Evolutionary conservation across 2,329 filamentous ascomycete genomes (phyloP), one percentile per base, ranked within the genome.

Genomic region (Zymoseptoria brevis): DNA sequence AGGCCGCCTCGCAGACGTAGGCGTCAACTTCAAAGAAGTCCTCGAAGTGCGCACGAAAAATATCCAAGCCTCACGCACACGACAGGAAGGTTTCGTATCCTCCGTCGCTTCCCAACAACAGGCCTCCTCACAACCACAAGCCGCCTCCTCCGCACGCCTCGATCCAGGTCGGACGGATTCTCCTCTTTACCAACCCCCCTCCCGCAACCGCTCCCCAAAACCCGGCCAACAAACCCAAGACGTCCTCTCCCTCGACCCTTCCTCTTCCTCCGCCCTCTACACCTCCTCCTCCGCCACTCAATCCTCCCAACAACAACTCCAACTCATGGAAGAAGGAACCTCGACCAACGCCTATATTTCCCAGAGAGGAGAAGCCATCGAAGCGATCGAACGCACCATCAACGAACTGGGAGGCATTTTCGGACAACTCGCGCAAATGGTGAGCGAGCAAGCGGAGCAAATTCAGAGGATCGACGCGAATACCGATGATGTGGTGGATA

Each of bases 391-490:
- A 74, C 87, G 89, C 67, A 99, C 94, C 1, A 99, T 99, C 67
- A 86, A 84, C 63, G 94, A 99, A 73, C 80, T 99, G 1, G 94
- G 94, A 26, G 81, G 87, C 13, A 96, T 96, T 62, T 97, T 97
- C 73, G 90, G 91, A 8, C 93, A 99, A 75, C 79, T 99, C 54
- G 93, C 94, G 41, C 87, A 90, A 66, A 97, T 99, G 94, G 94
- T 99, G 29, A 90, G 88, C 57, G 93, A 99, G 74, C 94, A 99
- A 76, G 90, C 89, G 62, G 94, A 96, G 75, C 96, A 96, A 88
- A 96, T 99, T 65, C 90, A 97, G 75, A 83, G 93, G 54, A 96
- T 96, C 71, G 93, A 97, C 69, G 93, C 93, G 65, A 96, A 97
- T 74, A 96, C 93, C 1, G 94, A 99, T 71, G 92, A 96, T 68